Conservation (phyloP, 768 basidiomycete genomes). For the Candolleomyces eurysporus region DNA sequence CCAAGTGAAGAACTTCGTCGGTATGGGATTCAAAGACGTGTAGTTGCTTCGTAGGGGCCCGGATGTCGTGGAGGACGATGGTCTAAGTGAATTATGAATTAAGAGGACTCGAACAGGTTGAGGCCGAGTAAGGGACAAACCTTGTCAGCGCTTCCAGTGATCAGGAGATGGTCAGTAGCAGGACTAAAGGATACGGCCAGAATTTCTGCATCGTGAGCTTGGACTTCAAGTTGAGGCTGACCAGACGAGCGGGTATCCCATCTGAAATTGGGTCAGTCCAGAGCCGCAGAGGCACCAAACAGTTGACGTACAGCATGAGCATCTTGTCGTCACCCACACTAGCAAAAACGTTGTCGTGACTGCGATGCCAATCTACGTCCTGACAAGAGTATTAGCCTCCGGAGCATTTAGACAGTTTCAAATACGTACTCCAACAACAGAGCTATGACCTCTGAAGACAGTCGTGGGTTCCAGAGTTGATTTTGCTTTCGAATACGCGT, state of each 20-base stretch:
- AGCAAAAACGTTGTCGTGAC: conserved; percentile 79
- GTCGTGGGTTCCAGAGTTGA: conserved; percentile 79
- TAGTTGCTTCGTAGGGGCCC: conserved; percentile 67
- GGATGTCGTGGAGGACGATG: conserved; percentile 83
- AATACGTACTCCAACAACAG: conserved; percentile 81
- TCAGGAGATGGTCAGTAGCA: conserved; percentile 67
- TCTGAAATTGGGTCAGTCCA: conserved; percentile 36
- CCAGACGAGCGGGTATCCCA: conserved; percentile 87
- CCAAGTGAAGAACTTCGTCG: conserved; percentile 90
- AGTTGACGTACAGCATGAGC: conserved; percentile 76
- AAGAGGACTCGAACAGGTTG: not conserved
- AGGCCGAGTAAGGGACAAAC: conserved; percentile 35
- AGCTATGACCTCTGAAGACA: conserved; percentile 84
- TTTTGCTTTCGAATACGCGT: conserved; percentile 79
- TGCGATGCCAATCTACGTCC: conserved; percentile 97
- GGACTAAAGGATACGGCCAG: conserved; percentile 91
- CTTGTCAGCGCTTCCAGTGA: conserved; percentile 95
- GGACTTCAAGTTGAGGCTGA: conserved; percentile 67
- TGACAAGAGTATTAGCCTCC: conserved; percentile 22
- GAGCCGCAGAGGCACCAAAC: not conserved
- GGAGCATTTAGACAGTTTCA: not conserved
- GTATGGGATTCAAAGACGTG: conserved; percentile 93
- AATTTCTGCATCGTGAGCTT: conserved; percentile 91
- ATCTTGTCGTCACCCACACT: conserved; percentile 96
- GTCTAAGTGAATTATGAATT: conserved; percentile 50